A percentile compares a stretch with the other conserved stretches of the same genome.
These are phyloP conservation scores for Boletus pseudopeckii DNA, from an alignment of 768 basidiomycete genomes.

Conservation along the genomic window DNA sequence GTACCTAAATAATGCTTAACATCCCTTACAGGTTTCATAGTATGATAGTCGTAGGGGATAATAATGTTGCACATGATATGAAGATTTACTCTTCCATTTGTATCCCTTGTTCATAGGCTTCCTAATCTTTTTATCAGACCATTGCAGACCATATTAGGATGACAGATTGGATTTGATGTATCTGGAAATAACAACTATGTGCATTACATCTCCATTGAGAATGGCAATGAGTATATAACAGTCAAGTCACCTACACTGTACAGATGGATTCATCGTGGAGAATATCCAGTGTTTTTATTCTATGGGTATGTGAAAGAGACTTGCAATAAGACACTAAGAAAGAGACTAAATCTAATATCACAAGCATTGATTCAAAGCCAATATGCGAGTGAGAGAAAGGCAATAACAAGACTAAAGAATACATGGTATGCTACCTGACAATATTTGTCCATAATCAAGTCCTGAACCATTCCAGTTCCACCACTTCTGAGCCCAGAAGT, in stretches of 20 bases:
- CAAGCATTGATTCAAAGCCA: no score
- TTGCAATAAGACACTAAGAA: no score
- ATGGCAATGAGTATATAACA: slow-evolving; percentile 33
- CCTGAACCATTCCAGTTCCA: no score
- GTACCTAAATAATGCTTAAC: not conserved
- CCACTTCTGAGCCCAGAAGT: no score
- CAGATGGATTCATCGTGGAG: slow-evolving; percentile 13
- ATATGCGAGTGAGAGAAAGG: no score
- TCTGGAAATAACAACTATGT: slow-evolving; percentile 32
- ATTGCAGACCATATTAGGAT: slow-evolving; percentile 12
- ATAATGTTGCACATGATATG: slow-evolving; percentile 11
- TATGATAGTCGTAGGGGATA: slow-evolving; percentile 3
- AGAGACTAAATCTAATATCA: no score
- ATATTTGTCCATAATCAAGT: no score
- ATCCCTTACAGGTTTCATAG: slow-evolving; percentile 10
- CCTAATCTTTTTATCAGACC: not conserved
- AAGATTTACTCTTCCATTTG: not conserved
- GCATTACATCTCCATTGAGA: slow-evolving; percentile 34
- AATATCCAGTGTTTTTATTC: slow-evolving; percentile 13
- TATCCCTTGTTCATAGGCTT: not conserved
- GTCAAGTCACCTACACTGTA: slow-evolving; percentile 34
- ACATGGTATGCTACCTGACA: no score
- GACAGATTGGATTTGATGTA: slow-evolving; percentile 14
- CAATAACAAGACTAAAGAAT: no score
- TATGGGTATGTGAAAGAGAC: no score